Base-by-base conservation (phyloP, 1,284 basidiomycete species). In the Ustilago loliicola region DNA sequence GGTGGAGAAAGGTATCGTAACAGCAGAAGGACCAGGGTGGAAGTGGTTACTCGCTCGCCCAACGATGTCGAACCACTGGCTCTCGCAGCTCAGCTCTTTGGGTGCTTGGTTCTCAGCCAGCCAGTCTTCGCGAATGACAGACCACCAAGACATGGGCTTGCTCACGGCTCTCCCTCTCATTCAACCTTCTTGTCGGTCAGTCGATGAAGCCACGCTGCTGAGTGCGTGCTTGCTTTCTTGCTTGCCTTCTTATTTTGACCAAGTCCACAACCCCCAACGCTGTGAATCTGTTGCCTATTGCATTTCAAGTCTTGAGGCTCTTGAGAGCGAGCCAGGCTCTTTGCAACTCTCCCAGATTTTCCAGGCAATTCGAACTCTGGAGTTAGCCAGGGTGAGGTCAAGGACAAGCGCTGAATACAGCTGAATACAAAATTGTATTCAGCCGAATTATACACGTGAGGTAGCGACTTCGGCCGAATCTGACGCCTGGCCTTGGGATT, bases 1-100 rank as follows among this genome's bases (percentile, higher is more conserved):
- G 62, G 72, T 68, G 56, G 61, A 57, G 62, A 65, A 61, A 69
- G 66, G 55, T 57, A 66, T 74, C 72, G 72, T 65, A 51, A 60
- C 59, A 34, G 63, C 52, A 54, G 59, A 58, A 66, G 61, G 56
- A 54, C 58, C 66, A 62, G 62, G 6, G 53, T 65, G 53, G 53
- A 64, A 58, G 65, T 58, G 52, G 47, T 56, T 30, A 21, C 27
- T 45, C 11, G 42, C 42, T 45, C 48, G 50, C 55, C 38, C 61
- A 55, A 61, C 58, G 57, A 51, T 21, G 45, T 42, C 52, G 51
- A 50, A 15, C 30, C 9, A 19, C 52, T 8, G 5, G 32, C 32
- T 36, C 34, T 40, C 11, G 21, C 34, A 55, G 53, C 17, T 53
- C 48, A 27, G 23, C 48, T 15, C 2, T n/a, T 25, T 9, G n/a